A percentile compares a stretch with the other conserved stretches of the same genome.
Conservation (phyloP, 257 asterid genomes). For the Capsicum baccatum region DNA sequence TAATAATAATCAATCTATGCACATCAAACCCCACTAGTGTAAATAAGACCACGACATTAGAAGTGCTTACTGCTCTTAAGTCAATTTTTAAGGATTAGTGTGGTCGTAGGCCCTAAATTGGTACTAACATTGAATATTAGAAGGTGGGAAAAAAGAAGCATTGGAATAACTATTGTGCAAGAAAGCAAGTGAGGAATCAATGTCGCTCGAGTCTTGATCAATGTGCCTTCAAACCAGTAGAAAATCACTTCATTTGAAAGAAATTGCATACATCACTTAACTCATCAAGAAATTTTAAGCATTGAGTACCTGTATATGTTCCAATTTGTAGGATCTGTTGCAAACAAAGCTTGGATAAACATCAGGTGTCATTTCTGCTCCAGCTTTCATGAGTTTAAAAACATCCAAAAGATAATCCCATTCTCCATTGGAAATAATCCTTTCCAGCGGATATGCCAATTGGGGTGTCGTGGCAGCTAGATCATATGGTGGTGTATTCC, state of each 20-base stretch:
- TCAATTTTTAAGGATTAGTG: neutral
- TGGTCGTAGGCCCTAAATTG: neutral
- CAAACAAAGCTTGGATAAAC: slow-evolving; percentile 79
- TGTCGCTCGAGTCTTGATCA: neutral
- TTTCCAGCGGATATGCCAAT: slow-evolving; percentile 78
- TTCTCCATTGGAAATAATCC: slow-evolving; percentile 79
- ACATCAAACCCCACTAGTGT: slow-evolving; percentile 8
- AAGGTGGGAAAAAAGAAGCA: neutral
- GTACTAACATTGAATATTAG: neutral
- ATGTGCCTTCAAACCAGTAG: neutral
- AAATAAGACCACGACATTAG: neutral
- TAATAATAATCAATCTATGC: neutral
- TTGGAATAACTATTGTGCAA: neutral
- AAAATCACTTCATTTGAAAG: neutral
- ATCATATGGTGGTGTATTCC: slow-evolving; percentile 72
- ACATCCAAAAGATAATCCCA: slow-evolving; percentile 81
- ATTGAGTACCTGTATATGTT: slow-evolving; percentile 53
- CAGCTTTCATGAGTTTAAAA: slow-evolving; percentile 46
- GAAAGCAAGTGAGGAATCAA: neutral
- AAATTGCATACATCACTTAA: neutral
- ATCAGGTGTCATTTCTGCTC: slow-evolving; percentile 42
- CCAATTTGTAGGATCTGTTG: slow-evolving; percentile 61
- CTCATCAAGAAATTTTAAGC: neutral
- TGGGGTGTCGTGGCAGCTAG: slow-evolving; percentile 63
- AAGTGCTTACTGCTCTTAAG: neutral